A percentile compares a stretch with the other conserved stretches of the same genome.
Evolutionary conservation across 805 yeast genomes (phyloP).

Genomic region (Wickerhamiella cacticola): DNA sequence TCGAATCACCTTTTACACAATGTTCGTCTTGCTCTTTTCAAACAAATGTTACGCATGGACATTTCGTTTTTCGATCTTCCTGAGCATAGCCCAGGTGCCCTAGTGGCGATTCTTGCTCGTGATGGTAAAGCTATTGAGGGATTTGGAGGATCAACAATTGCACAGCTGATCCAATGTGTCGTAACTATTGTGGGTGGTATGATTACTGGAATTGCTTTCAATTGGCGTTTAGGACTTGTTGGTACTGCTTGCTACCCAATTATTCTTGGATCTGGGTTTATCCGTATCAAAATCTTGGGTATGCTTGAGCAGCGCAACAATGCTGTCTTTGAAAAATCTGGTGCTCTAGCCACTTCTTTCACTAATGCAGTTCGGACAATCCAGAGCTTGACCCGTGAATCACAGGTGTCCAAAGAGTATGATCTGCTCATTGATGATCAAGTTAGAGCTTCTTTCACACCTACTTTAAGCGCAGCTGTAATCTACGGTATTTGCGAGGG

Average conservation of each 20-base stretch:
- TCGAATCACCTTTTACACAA: conserved; percentile 21
- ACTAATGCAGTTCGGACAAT: conserved; percentile 24
- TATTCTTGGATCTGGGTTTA: conserved; percentile 23
- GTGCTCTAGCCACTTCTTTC: conserved; percentile 25
- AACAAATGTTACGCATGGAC: conserved; percentile 23
- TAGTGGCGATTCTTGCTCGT: conserved; percentile 22
- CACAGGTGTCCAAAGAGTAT: conserved; percentile 20
- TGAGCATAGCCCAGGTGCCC: conserved; percentile 23
- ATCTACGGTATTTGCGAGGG: conserved; percentile 24
- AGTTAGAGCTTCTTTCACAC: conserved; percentile 7
- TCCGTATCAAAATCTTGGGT: conserved; percentile 18
- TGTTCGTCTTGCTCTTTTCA: conserved; percentile 20
- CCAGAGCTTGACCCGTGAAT: conserved; percentile 23
- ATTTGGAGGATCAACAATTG: conserved; percentile 24
- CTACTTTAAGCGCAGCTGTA: conserved; percentile 17
- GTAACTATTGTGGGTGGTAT: conserved; percentile 24
- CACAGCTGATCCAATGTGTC: conserved; percentile 21
- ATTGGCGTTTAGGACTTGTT: conserved; percentile 25
- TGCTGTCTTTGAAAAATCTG: conserved; percentile 20
- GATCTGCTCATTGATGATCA: conserved; percentile 12
- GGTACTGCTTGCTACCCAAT: conserved; percentile 20
- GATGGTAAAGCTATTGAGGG: conserved; percentile 26
- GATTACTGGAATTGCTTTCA: conserved; percentile 21
- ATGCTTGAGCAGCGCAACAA: conserved; percentile 18
- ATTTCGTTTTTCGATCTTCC: conserved; percentile 24